Evolutionary conservation across 306 rosid species (phyloP).

Genomic region (Malus fusca): DNA sequence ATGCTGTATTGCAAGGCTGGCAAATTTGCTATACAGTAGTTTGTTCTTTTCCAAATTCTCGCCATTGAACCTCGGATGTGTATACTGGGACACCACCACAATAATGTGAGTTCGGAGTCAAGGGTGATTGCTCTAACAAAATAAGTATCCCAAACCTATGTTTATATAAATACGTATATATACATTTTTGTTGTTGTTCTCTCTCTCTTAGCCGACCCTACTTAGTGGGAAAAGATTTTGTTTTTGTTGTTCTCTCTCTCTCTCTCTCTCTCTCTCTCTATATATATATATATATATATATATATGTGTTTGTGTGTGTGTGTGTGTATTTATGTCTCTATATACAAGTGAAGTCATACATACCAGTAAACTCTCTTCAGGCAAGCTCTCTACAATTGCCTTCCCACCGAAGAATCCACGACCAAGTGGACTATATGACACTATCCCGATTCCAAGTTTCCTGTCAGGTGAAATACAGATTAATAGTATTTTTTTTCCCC

Average conservation of each 20-base stretch:
- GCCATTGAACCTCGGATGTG: slow-evolving; percentile 58
- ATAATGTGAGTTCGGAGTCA: background rate
- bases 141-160: too few relatives aligned
- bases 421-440: slow-evolving; percentile 68
- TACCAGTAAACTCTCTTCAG: slow-evolving; percentile 52
- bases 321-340: too few relatives aligned
- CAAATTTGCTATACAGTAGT: slow-evolving; percentile 33
- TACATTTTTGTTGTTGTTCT: too few relatives aligned
- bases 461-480: slow-evolving; percentile 16
- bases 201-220: too few relatives aligned
- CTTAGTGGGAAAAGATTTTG: too few relatives aligned
- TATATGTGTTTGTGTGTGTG: too few relatives aligned
- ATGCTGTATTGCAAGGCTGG: slow-evolving; percentile 42
- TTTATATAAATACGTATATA: too few relatives aligned
- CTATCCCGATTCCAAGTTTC: slow-evolving; percentile 67
- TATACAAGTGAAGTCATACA: background rate
- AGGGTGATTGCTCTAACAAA: background rate
- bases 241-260: too few relatives aligned
- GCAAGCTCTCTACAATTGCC: slow-evolving; percentile 48
- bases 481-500: background rate
- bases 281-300: too few relatives aligned
- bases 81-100: slow-evolving; percentile 24
- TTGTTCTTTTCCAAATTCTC: slow-evolving; percentile 67
- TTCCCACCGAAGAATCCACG: slow-evolving; percentile 72
- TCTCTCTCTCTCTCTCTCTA: too few relatives aligned